phyloP scores from a whole-genome alignment of 768 basidiomycete genomes.

The Boletus edulis region DNA sequence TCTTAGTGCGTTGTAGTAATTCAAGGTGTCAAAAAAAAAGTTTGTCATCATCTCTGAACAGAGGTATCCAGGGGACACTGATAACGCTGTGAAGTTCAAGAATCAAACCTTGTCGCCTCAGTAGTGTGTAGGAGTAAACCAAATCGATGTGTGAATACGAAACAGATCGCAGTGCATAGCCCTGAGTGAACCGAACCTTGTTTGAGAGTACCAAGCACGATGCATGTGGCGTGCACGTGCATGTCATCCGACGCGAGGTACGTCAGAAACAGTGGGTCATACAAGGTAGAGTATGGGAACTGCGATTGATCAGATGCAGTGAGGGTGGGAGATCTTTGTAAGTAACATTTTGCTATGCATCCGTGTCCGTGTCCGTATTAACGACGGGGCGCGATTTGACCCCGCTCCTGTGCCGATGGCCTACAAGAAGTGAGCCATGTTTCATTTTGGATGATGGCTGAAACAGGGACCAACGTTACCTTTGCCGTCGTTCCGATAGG shows the following conservation, averaged over 20 bases:
- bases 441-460: not conserved
- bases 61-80: not conserved
- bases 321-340: conserved; percentile 10
- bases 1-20: too few species aligned
- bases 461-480: conserved; percentile 5
- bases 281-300: not conserved
- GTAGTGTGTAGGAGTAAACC: too few species aligned
- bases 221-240: too few species aligned
- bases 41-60: not conserved
- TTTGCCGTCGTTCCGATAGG: conserved; percentile 6
- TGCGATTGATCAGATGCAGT: not conserved
- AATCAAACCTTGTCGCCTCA: not conserved
- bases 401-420: not conserved
- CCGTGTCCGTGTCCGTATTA: conserved; percentile 10
- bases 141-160: too few species aligned
- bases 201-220: not conserved
- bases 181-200: not conserved
- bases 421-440: not conserved
- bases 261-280: not conserved
- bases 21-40: not conserved
- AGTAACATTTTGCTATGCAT: not conserved
- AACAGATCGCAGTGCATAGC: not conserved
- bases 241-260: not conserved
- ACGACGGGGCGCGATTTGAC: conserved; percentile 3
- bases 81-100: not conserved